Evolutionary conservation across 2,329 filamentous ascomycete species (phyloP).

Genomic region (Phialophora expanda): DNA sequence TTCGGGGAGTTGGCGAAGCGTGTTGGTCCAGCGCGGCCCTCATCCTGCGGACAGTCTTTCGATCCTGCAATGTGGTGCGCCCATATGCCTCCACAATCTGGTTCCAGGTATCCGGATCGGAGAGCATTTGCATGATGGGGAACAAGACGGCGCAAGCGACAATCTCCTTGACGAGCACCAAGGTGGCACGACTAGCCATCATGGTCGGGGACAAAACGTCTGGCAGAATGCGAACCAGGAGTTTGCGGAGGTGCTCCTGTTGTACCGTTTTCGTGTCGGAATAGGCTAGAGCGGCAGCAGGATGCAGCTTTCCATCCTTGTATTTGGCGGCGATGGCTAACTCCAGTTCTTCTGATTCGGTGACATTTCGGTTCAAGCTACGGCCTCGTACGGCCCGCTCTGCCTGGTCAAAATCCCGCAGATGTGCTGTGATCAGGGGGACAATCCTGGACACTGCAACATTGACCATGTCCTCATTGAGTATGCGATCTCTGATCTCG

Average conservation of each 20-base stretch:
- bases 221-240: slow-evolving; percentile 75
- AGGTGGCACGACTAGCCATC: slow-evolving; percentile 79
- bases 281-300: slow-evolving; percentile 80
- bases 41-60: slow-evolving; percentile 90
- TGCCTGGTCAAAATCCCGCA: slow-evolving; percentile 88
- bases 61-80: slow-evolving; percentile 85
- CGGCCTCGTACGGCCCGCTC: slow-evolving; percentile 85
- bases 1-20: slow-evolving; percentile 76
- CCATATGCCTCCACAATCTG: slow-evolving; percentile 90
- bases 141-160: slow-evolving; percentile 89
- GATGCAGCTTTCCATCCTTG: slow-evolving; percentile 82
- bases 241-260: slow-evolving; percentile 82
- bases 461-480: slow-evolving; percentile 81
- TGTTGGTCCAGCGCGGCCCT: slow-evolving; percentile 93
- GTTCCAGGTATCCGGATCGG: slow-evolving; percentile 97
- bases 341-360: slow-evolving; percentile 95
- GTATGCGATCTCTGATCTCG: slow-evolving; percentile 72
- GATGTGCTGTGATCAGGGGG: slow-evolving; percentile 84
- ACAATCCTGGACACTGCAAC: slow-evolving; percentile 80
- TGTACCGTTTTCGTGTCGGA: slow-evolving; percentile 83
- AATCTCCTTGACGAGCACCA: slow-evolving; percentile 82
- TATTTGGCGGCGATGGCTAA: slow-evolving; percentile 95
- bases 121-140: slow-evolving; percentile 77
- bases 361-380: slow-evolving; percentile 85
- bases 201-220: slow-evolving; percentile 74